Evolutionary conservation across 306 rosid species (phyloP).

Genomic region (Fagus crenata): DNA sequence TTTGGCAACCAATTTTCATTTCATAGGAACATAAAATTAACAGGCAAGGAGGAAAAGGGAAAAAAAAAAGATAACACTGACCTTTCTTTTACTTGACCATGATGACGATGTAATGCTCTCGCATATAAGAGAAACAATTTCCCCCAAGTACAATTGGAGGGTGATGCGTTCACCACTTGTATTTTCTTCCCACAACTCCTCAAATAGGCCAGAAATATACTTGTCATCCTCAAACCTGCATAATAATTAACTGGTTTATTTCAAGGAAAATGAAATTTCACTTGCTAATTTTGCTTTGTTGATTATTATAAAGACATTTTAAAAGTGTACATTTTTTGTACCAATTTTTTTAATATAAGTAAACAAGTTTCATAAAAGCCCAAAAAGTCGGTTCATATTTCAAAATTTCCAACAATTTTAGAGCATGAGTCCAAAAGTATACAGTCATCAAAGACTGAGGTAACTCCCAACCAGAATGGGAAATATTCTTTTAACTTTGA

Average conservation of each 20-base stretch:
- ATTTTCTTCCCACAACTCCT: constrained; percentile 97
- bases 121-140: constrained; percentile 77
- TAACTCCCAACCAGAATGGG: background rate
- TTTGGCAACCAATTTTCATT: background rate
- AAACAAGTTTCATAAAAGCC: too few species aligned
- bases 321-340: constrained; percentile 5
- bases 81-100: constrained; percentile 85
- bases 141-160: constrained; percentile 75
- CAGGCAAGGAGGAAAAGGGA: constrained; percentile 23
- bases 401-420: background rate
- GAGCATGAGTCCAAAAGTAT: background rate
- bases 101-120: constrained; percentile 78
- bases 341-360: too few species aligned
- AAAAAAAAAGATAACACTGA: constrained; percentile 29
- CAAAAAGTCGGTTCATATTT: background rate
- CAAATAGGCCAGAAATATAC: constrained; percentile 65
- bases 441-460: too few species aligned
- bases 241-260: constrained; percentile 5
- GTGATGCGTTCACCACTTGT: constrained; percentile 89
- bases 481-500: background rate
- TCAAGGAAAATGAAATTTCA: background rate
- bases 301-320: background rate
- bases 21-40: constrained; percentile 14
- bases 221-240: constrained; percentile 88
- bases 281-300: background rate